Evolutionary conservation across 805 yeast species (phyloP).

Genomic region (Tetrapisispora taiwanensis): DNA sequence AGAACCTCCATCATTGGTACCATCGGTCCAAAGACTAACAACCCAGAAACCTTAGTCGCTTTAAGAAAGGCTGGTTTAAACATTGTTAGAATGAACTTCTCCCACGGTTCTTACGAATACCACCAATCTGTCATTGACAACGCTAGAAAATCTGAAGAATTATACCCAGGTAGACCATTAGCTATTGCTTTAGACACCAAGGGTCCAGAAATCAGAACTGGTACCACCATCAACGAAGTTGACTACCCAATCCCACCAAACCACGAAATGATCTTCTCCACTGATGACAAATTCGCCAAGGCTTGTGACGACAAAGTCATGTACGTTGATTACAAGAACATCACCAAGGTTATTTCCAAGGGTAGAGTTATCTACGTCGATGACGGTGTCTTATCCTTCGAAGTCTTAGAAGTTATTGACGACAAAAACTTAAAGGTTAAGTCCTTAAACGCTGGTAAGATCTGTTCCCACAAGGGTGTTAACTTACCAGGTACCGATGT

Average conservation of each 20-base stretch:
- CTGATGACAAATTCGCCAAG: conserved; percentile 70
- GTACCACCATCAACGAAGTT: conserved; percentile 69
- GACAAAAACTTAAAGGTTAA: conserved; percentile 72
- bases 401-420: conserved; percentile 77
- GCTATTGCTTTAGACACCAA: conserved; percentile 98
- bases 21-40: conserved; percentile 96
- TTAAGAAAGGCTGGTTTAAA: conserved; percentile 95
- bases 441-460: conserved; percentile 89
- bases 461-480: conserved; percentile 97
- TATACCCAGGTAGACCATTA: conserved; percentile 90
- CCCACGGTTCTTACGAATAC: conserved; percentile 96
- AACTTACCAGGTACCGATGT: conserved; percentile 98
- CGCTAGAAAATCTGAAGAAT: conserved; percentile 85
- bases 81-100: conserved; percentile 97
- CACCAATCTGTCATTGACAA: conserved; percentile 95
- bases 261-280: conserved; percentile 89
- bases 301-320: conserved; percentile 68
- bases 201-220: conserved; percentile 99
- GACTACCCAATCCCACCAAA: conserved; percentile 78
- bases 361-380: conserved; percentile 93
- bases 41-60: conserved; percentile 69
- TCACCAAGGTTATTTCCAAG: conserved; percentile 79
- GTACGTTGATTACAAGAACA: conserved; percentile 92
- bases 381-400: conserved; percentile 95
- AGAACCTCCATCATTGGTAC: conserved; percentile 97